Evolutionary conservation across 1,139 yeast genomes (phyloP).

Genomic region (Candida labiduridarum): DNA sequence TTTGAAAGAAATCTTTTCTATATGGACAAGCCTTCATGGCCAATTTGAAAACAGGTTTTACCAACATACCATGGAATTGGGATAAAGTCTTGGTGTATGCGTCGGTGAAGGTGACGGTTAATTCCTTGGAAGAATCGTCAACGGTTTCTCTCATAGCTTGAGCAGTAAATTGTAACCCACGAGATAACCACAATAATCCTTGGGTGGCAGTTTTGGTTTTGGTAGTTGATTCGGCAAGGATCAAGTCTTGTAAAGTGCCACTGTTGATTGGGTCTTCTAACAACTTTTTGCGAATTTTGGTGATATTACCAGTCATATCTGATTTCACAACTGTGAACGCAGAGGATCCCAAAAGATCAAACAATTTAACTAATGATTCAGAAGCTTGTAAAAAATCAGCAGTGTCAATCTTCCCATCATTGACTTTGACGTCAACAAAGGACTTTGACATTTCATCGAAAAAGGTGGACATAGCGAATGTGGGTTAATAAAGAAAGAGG

Average conservation of each 20-base stretch:
- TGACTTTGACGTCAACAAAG: constrained; percentile 73
- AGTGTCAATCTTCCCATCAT: constrained; percentile 68
- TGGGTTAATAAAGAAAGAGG: neutral
- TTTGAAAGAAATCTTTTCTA: constrained; percentile 80
- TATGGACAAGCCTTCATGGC: constrained; percentile 97
- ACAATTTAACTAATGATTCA: constrained; percentile 78
- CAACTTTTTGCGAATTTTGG: constrained; percentile 69
- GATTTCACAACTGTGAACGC: constrained; percentile 85
- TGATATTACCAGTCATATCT: constrained; percentile 87
- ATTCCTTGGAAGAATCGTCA: constrained; percentile 60
- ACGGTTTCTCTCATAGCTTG: constrained; percentile 83
- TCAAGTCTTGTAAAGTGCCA: constrained; percentile 73
- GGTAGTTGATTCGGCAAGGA: constrained; percentile 66
- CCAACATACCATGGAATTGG: constrained; percentile 78
- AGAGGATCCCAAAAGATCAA: constrained; percentile 81
- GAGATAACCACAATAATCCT: constrained; percentile 83
- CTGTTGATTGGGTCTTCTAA: constrained; percentile 65
- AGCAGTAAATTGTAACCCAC: constrained; percentile 89
- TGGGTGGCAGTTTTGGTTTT: constrained; percentile 83
- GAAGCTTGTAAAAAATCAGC: constrained; percentile 80
- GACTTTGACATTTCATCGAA: constrained; percentile 77
- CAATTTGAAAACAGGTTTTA: constrained; percentile 85
- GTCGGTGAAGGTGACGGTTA: constrained; percentile 77
- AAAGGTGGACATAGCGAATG: constrained; percentile 59
- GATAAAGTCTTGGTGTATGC: constrained; percentile 80